Evolutionary conservation across 371 early-diverging fungal genomes (phyloP).

Genomic region (Mucor irregularis): DNA sequence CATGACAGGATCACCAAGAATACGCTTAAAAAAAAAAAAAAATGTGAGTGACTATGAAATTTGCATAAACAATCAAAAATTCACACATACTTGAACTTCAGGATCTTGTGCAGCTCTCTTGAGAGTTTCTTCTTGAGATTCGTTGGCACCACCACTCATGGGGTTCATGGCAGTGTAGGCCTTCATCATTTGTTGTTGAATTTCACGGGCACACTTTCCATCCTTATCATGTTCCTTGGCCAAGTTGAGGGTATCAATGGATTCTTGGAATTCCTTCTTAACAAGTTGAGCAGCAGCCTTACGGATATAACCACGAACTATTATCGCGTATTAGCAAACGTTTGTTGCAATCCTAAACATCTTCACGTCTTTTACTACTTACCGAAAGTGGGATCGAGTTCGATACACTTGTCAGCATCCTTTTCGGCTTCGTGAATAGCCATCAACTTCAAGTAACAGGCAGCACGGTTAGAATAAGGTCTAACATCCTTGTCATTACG

Average conservation of each 20-base stretch:
- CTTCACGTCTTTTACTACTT: slow-evolving; percentile 22
- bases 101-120: slow-evolving; percentile 90
- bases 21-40: no score
- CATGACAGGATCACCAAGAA: slow-evolving; percentile 95
- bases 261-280: slow-evolving; percentile 86
- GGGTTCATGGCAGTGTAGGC: slow-evolving; percentile 77
- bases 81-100: slow-evolving; percentile 91
- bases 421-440: slow-evolving; percentile 93
- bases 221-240: slow-evolving; percentile 84
- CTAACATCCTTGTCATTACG: slow-evolving; percentile 90
- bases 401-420: slow-evolving; percentile 91
- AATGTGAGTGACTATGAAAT: no score
- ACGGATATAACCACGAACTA: slow-evolving; percentile 94
- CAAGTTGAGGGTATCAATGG: slow-evolving; percentile 78
- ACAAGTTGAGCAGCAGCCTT: slow-evolving; percentile 92
- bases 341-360: no score
- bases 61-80: no score
- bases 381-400: slow-evolving; percentile 85
- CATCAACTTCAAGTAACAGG: slow-evolving; percentile 94
- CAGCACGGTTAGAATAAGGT: slow-evolving; percentile 95
- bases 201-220: slow-evolving; percentile 80
- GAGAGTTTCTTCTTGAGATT: slow-evolving; percentile 79
- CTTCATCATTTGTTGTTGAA: slow-evolving; percentile 79
- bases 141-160: slow-evolving; percentile 44
- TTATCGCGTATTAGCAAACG: not conserved